Evolutionary conservation across 1,139 yeast species (phyloP).

Genomic region (Nematodospora anomalae): DNA sequence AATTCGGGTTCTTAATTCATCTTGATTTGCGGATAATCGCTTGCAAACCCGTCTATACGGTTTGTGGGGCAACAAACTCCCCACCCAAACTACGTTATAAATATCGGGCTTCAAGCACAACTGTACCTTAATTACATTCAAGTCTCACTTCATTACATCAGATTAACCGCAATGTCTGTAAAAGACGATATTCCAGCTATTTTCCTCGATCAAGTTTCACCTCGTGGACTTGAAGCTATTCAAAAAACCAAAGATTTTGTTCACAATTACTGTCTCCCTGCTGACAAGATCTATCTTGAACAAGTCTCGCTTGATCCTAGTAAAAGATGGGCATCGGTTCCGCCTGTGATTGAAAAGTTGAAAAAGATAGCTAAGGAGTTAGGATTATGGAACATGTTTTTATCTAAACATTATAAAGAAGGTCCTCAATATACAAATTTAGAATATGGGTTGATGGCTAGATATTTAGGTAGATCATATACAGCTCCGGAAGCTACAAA

Average conservation of each 20-base stretch:
- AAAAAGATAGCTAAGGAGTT: slow-evolving; percentile 55
- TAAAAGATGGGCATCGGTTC: slow-evolving; percentile 51
- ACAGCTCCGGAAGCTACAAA: slow-evolving; percentile 66
- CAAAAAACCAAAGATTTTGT: slow-evolving; percentile 53
- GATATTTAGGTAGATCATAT: slow-evolving; percentile 58
- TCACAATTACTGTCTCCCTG: slow-evolving; percentile 60
- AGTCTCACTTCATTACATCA: background rate
- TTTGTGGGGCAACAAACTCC: background rate
- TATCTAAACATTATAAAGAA: slow-evolving; percentile 56
- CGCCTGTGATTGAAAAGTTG: slow-evolving; percentile 52
- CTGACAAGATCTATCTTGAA: slow-evolving; percentile 44
- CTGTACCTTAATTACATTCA: too few relatives aligned
- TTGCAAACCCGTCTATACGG: too few relatives aligned
- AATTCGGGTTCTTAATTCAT: too few relatives aligned
- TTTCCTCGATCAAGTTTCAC: slow-evolving; percentile 45
- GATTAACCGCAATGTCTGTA: slow-evolving; percentile 22
- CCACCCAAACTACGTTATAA: too few relatives aligned
- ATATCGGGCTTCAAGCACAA: too few relatives aligned
- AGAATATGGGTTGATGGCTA: slow-evolving; percentile 73
- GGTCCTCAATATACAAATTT: slow-evolving; percentile 67
- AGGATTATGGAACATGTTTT: slow-evolving; percentile 68
- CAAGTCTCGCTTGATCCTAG: slow-evolving; percentile 43
- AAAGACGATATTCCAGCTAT: slow-evolving; percentile 47
- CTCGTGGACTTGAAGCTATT: slow-evolving; percentile 53
- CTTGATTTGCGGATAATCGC: too few relatives aligned